Base-by-base conservation (phyloP, 345 rosid species). In the Toxicodendron radicans region DNA sequence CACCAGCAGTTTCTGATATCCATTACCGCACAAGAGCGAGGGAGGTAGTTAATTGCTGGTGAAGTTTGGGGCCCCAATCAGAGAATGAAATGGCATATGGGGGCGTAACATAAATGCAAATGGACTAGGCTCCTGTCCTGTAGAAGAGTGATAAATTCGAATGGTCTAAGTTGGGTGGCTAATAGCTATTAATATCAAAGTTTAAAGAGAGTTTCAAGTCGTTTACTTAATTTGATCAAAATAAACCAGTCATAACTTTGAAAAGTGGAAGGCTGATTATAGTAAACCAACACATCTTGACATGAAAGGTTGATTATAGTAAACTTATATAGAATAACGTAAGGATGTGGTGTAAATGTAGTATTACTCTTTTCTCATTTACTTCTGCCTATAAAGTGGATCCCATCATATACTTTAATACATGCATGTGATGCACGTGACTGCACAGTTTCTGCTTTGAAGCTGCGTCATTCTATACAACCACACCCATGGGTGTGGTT, bases 1-100 rank as follows among this genome's bases (percentile, higher is more conserved):
- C 72, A 73, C 75, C 78, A 72, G 54, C 78, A 72, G 54, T 61
- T 73, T 20, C 82, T 57, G 60, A 72, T 41, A 32, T 78, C 80
- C 81, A 81, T 81, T 30, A 30, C 61, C 5, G 54, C 11, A 64
- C 17, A 41, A 24, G 41, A 48, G 70, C 58, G 27, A 24, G 63
- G 54, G 1, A 17, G 54, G 43, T 38, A 0, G 43, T 1, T 38
- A 27, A 6, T 62, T 35, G 48, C 21, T 0, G 1, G 41, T 17
- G 27, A 27, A 52, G 71, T 17, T 67, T 20, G 10, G 52, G 45
- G 14, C 0, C 18, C 33, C 27, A 2, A 20, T 2, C 24, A n/a
- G 33, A 56, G 64, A 56, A 14, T 13, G 24, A 13, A 56, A 38
- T 48, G 12, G 6, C 5, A 21, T 1, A n/a, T 12, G n/a, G 13